Conservation (phyloP, 176 grass and related monocot species). For the Zoysia pacifica region DNA sequence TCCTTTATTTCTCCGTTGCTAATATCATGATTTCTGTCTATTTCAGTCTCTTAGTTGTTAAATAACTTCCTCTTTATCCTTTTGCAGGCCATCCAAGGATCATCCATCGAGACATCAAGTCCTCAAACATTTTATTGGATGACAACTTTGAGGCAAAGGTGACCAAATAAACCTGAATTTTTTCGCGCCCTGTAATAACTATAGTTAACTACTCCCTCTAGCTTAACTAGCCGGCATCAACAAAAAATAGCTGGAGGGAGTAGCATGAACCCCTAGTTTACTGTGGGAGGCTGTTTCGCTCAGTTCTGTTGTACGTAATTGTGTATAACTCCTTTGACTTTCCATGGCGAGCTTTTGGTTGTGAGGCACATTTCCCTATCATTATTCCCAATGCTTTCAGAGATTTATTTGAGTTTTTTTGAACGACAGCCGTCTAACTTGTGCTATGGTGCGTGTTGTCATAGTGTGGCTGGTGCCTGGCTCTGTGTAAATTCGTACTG, state of each 20-base stretch:
- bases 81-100: slow-evolving; percentile 83
- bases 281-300: neutral
- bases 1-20: slow-evolving; percentile 8
- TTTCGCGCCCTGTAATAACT: neutral
- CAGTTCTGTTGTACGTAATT: neutral
- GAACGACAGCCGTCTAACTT: too few species aligned
- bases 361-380: too few species aligned
- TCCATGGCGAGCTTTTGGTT: too few species aligned
- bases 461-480: neutral
- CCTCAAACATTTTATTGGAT: slow-evolving; percentile 97
- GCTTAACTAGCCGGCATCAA: too few species aligned
- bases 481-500: neutral
- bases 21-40: slow-evolving; percentile 13
- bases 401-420: too few species aligned
- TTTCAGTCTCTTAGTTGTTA: neutral
- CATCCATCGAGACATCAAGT: slow-evolving; percentile 96
- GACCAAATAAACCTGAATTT: slow-evolving; percentile 9
- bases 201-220: neutral
- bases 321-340: too few species aligned
- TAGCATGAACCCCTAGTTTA: neutral
- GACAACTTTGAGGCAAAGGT: slow-evolving; percentile 89
- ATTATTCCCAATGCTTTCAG: too few species aligned
- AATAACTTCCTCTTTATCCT: slow-evolving; percentile 3
- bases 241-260: too few species aligned
- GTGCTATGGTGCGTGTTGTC: too few species aligned